Base-by-base conservation (phyloP, 2,329 filamentous ascomycete species). In the Pseudonectria buxi region DNA sequence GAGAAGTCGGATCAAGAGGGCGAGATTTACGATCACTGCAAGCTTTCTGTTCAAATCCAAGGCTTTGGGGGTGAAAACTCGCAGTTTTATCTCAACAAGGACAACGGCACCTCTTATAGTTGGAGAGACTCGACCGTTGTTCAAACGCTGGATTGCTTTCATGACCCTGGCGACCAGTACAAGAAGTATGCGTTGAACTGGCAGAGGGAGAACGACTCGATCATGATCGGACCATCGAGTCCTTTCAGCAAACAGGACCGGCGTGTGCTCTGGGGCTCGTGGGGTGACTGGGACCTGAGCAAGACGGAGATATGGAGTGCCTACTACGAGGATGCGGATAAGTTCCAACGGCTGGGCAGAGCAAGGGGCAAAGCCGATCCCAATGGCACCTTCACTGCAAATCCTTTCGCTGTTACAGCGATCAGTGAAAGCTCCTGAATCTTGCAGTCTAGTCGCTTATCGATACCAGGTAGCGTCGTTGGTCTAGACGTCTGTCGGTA, bases 61-160 rank as follows among this genome's bases (percentile, higher is more conserved):
- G 57, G 50, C 33, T 65, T 63, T 24, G 69, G 69, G 3, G 68
- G 69, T 6, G 54, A 58, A 31, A 49, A 65, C 33, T 70, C 67
- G 6, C 54, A 51, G 38, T 67, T 69, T 45, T 46, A 44, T 5
- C 42, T 41, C 10, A 70, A 71, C 40, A 56, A 51, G 5, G 49
- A 54, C 28, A 71, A 71, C 32, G 68, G 67, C 7, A 71, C 67
- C 0, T 56, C 66, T 1, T 70, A 63, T 44, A 69, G 64, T 47
- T 71, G 65, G 63, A 57, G 69, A 32, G 66, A 71, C 45, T 62
- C 63, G 0, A 65, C 57, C 4, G 45, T 69, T 6, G 47, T 53
- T 6, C 54, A 54, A 25, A 58, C 53, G 0, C 53, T 69, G 13
- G 69, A 72, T 37, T 67, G 63, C 35, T 72, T 71, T 45, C 61